Percentiles rank a stretch among this genome's conserved stretches.
Evolutionary conservation across 2,329 filamentous ascomycete species (phyloP).

Genomic region (Alternaria brassicae): DNA sequence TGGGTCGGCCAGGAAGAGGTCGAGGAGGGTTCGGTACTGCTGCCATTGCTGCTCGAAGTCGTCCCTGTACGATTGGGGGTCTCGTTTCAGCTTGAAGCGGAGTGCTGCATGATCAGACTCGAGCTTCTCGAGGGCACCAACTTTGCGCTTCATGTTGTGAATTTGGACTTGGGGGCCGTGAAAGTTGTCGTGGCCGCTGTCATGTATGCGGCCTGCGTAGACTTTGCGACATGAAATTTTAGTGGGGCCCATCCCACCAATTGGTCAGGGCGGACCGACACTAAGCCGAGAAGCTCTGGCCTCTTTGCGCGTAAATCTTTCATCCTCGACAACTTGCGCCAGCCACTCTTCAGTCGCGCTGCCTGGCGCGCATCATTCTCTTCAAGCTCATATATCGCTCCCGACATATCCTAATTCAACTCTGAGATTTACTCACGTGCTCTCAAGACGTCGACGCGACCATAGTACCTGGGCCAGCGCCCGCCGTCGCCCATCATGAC

Average conservation of each 20-base stretch:
- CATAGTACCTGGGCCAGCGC: constrained; percentile 38
- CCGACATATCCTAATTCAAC: background rate
- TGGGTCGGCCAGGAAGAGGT: constrained; percentile 88
- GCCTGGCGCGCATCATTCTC: constrained; percentile 9
- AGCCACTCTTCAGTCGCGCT: constrained; percentile 9
- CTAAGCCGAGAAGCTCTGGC: constrained; percentile 24
- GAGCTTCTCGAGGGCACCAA: constrained; percentile 92
- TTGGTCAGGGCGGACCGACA: constrained; percentile 21
- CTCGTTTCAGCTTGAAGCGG: constrained; percentile 73
- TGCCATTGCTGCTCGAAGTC: constrained; percentile 88
- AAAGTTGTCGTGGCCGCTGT: background rate
- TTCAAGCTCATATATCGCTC: background rate
- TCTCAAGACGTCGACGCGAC: constrained; percentile 20
- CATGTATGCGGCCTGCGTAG: constrained; percentile 9
- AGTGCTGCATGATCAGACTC: constrained; percentile 78
- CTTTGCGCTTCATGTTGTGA: constrained; percentile 76
- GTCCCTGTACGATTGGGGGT: constrained; percentile 81
- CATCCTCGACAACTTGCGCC: constrained; percentile 5
- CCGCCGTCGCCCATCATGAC: constrained; percentile 71
- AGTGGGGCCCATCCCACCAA: constrained; percentile 20
- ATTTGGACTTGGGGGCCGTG: background rate
- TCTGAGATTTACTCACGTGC: constrained; percentile 2
- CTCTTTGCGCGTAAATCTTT: constrained; percentile 16
- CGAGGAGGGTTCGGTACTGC: constrained; percentile 89
- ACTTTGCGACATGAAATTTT: constrained; percentile 28